Evolutionary conservation across 306 rosid species (phyloP), one percentile per base, ranked within the genome.

Genomic region (Acmispon strigosus): DNA sequence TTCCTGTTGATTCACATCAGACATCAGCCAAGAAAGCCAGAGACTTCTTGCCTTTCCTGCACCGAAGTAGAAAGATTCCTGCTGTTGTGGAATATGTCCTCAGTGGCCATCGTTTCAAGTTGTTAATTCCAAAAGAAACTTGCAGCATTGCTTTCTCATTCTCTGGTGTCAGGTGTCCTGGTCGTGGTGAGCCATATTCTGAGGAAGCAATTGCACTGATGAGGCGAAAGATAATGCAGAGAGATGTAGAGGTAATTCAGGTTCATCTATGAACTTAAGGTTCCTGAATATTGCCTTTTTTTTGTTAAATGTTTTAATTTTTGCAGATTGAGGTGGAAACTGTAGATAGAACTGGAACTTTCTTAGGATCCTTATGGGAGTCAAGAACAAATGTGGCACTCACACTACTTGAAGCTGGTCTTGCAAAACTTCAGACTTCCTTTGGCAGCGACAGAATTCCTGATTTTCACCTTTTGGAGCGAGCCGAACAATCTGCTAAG

Each of bases 41-140:
- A 76, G 99, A 94, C 62, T 94, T 94, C 84, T 72, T 91, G 78
- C 99, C 99, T 27, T 94, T 87, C 85, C 80, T 94, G 76, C 96
- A 89, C 36, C 83, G 94, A 70, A 88, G 96, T 79, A 85, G 96
- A 83, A 94, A 70, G 80, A 78, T 84, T 72, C 97, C 99, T 62
- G 99, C 99, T 36, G 82, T 91, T 77, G 97, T 94, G 76, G 99
- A 94, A 84, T 94, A 94, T 78, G 97, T 94, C 70, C 87, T 94
- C 67, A 94, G 99, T 72, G 99, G 99, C n/a, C 99, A 94, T 80
- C 99, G 99, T 34, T 94, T 89, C 83, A 94, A 94, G 79, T 75
- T 94, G 81, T 85, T 91, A 84, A 89, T 94, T 85, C 99, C 99
- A 49, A 89, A 89, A 87, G 97, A 94, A 83, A 94, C 99, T 2